Base-by-base conservation (phyloP, 805 yeast genomes). In the Candida bentonensis region DNA sequence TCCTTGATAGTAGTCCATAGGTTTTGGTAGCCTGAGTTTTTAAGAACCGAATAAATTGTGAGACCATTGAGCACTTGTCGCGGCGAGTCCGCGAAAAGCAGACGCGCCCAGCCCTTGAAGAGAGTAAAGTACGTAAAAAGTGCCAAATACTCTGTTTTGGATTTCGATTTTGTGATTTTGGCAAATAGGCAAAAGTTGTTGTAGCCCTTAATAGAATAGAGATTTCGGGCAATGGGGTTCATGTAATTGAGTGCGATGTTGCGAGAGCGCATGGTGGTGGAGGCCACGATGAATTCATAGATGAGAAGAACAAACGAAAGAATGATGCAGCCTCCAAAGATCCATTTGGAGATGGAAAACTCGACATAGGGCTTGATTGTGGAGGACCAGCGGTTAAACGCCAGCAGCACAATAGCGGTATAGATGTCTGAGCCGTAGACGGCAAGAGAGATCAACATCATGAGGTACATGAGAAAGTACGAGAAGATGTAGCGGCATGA, bases 51-150 rank as follows among this genome's bases (percentile, higher is more conserved):
- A 62, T 69, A 73, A 20, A 81, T 62, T 0, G 96, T 84, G 51
- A 82, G 65, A 22, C 87, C 82, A 56, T 86, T 86, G 49, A 86
- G 73, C 1, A 83, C 79, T 61, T 86, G 95, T 61, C 96, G 75
- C 21, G 96, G 96, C 15, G 87, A 71, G 52, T 86, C 95, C 0
- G 94, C 87, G 40, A 83, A 64, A 7, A 85, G 53, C 51, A 85
- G 70, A 40, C 74, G 64, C 13, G 82, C 53, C 51, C 76, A 80
- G 44, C 74, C 73, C 52, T 81, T 79, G 44, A 81, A 64, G 7
- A 30, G 36, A 42, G 82, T 78, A 49, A 73, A 74, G 60, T 75
- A 83, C 2, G 78, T 70, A 50, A 72, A 73, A 49, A 85, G 74
- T 7, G 85, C 74, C 42, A 78, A 59, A 70, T 80, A 78, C 51